Base-by-base conservation (phyloP, 1,139 yeast species). In the Debaryomyces nepalensis region DNA sequence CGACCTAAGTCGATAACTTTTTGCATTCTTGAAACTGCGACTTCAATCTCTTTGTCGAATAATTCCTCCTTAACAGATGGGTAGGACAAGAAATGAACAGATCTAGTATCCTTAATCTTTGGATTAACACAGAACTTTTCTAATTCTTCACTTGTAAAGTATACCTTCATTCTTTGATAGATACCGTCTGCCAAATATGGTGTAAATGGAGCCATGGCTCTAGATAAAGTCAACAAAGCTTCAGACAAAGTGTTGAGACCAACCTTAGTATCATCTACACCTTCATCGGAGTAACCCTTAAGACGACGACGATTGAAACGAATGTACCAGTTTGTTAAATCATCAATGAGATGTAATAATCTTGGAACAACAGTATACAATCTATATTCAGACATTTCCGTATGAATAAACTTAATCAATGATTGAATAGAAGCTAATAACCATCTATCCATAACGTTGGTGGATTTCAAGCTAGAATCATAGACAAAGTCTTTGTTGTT, bases 141-240 rank as follows among this genome's bases (percentile, higher is more conserved):
- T 55, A 84, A 76, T 31, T 77, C 78, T 38, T 76, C 80, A 26
- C 66, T 73, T 16, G 78, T 65, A 65, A 89, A 84, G 57, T 73
- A 81, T 31, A 72, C 74, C 61, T 75, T 80, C 66, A 95, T 70
- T 67, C 81, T 84, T 63, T 82, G 85, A 71, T 90, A 95, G 55
- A 95, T 87, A 57, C 82, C 82, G 61, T 95, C 99, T 41, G 98
- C 77, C 65, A 95, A 76, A 77, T 85, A 95, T 49, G 99, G 99
- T 41, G 98, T 90, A 72, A 95, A 95, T 51, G 99, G 99, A 46
- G 99, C 98, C 97, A 95, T 91, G 36, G 97, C 95, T 64, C 97
- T 82, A 35, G 83, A 87, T 59, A 95, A 82, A 32, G 89, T 89
- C 64, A 87, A 86, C 54, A 91, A 75, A 24, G 96, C 96, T 65